Percentiles rank a stretch among this genome's conserved stretches.
These are phyloP conservation scores for Musa schizocarpa DNA, from an alignment of 176 grass and related monocot genomes.

Conservation along the genomic window DNA sequence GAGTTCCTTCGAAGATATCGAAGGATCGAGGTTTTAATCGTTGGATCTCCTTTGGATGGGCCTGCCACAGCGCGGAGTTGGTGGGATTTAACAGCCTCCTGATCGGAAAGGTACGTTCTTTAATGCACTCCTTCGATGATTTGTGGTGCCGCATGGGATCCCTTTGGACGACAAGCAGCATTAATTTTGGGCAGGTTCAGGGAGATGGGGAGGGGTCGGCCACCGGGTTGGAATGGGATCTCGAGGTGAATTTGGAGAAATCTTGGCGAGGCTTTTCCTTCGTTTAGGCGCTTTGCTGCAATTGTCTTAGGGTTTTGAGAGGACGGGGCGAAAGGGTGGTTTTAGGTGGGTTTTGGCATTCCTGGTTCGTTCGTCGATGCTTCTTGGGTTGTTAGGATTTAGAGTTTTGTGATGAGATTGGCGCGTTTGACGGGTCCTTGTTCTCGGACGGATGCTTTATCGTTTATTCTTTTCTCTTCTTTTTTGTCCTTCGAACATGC, in stretches of 20 bases:
- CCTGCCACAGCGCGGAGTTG: conserved; percentile 14
- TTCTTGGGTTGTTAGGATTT: neutral
- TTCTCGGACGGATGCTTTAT: neutral
- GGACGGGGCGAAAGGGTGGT: neutral
- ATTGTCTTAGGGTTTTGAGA: neutral
- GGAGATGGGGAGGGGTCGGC: neutral
- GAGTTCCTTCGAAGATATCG: conserved; percentile 1
- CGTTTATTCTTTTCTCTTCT: neutral
- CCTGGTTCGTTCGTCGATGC: neutral
- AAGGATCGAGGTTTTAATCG: conserved; percentile 11
- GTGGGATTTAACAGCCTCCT: conserved; percentile 23
- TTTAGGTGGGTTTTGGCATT: neutral
- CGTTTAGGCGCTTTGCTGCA: neutral
- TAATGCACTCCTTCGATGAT: conserved; percentile 8
- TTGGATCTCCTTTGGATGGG: conserved; percentile 11
- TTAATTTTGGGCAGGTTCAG: conserved; percentile 9
- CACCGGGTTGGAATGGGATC: neutral
- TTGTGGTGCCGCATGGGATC: neutral
- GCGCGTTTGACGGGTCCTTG: neutral
- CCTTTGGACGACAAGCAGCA: neutral
- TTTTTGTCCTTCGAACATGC: neutral
- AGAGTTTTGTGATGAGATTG: neutral
- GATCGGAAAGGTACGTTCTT: conserved; percentile 29
- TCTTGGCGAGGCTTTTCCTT: neutral
- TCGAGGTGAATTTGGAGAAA: neutral